Percentiles rank a stretch among this genome's conserved stretches.
These are phyloP conservation scores for Vaccinium myrtillus DNA, from an alignment of 148 eudicot species.

Conservation along the genomic window DNA sequence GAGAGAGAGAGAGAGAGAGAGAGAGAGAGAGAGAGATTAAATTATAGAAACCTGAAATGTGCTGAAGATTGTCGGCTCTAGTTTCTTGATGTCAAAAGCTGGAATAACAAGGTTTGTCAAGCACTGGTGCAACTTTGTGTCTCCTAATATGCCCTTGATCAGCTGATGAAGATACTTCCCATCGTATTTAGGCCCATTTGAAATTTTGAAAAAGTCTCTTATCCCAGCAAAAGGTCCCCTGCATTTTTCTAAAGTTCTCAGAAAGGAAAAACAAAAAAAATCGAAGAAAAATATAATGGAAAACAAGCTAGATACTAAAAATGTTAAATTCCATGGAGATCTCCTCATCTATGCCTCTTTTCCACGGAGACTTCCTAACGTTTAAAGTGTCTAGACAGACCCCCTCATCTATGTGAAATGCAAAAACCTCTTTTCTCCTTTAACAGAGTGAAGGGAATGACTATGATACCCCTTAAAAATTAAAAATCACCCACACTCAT, in stretches of 20 bases:
- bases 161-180: constrained; percentile 56
- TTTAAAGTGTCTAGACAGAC: too few species aligned
- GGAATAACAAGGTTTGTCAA: constrained; percentile 63
- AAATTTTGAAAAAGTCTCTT: constrained; percentile 11
- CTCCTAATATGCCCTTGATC: constrained; percentile 31
- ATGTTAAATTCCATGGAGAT: too few species aligned
- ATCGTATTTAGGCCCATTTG: constrained; percentile 55
- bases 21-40: background rate
- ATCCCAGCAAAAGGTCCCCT: constrained; percentile 36
- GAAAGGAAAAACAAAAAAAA: background rate
- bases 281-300: background rate
- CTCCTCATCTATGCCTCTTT: too few species aligned
- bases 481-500: too few species aligned
- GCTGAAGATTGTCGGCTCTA: constrained; percentile 52
- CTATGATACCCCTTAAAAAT: too few species aligned
- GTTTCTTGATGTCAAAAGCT: constrained; percentile 52
- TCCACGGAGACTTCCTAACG: too few species aligned
- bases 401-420: too few species aligned
- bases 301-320: background rate
- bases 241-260: background rate
- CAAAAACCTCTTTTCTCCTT: too few species aligned
- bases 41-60: constrained; percentile 15
- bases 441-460: too few species aligned
- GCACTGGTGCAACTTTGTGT: constrained; percentile 37
- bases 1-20: constrained; percentile 11